Conservation (phyloP, 768 basidiomycete genomes). For the Mycena capillaripes region DNA sequence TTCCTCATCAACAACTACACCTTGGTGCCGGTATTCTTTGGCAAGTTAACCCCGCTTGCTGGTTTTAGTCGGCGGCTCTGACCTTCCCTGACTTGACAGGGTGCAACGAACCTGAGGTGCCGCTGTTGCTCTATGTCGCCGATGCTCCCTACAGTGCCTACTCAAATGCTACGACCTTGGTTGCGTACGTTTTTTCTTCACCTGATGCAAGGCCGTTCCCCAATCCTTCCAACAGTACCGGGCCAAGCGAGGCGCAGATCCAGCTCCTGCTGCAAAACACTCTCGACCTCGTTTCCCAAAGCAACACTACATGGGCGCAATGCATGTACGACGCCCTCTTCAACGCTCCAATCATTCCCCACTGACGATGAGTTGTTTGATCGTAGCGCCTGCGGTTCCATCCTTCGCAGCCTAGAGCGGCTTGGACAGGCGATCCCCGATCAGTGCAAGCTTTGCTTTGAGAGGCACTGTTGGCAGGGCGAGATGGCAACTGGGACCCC, state of each 20-base stretch:
- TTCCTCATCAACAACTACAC: constrained; percentile 26
- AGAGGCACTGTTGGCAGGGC: constrained; percentile 21
- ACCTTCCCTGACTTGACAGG: constrained; percentile 11
- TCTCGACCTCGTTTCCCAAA: constrained; percentile 23
- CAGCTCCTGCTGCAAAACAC: constrained; percentile 25
- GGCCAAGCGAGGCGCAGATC: constrained; percentile 19
- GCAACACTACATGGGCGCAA: constrained; percentile 23
- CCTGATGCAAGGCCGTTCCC: background rate
- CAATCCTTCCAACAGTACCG: constrained; percentile 7
- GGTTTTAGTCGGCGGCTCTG: background rate
- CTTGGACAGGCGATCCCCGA: constrained; percentile 22
- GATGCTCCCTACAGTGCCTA: constrained; percentile 25
- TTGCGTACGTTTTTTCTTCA: constrained; percentile 8
- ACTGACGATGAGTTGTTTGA: background rate
- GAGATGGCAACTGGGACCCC: constrained; percentile 18
- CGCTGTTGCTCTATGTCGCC: constrained; percentile 19
- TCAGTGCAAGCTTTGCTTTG: constrained; percentile 20
- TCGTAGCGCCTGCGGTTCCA: constrained; percentile 26
- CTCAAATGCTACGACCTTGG: constrained; percentile 12
- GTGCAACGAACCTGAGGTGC: constrained; percentile 24
- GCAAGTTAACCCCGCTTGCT: constrained; percentile 1
- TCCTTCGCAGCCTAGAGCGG: constrained; percentile 23
- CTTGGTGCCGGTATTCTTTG: constrained; percentile 14
- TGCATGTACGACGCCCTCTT: constrained; percentile 17
- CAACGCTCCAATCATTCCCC: background rate